These are phyloP conservation scores for Ramaria sp. DNA, from an alignment of 768 basidiomycete genomes.

Conservation along the genomic window DNA sequence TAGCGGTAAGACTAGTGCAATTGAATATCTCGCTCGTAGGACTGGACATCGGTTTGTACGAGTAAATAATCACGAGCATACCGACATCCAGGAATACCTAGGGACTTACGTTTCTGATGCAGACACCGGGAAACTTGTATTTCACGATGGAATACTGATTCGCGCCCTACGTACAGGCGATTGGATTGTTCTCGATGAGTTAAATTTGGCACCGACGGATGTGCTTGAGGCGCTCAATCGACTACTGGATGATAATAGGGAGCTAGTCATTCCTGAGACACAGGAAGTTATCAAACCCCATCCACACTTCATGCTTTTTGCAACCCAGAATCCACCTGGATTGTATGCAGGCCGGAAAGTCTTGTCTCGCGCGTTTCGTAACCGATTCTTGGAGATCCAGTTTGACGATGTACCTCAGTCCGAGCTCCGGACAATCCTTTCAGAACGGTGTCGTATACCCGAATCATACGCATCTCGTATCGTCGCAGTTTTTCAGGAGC, in stretches of 20 bases:
- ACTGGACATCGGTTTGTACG: slow-evolving; percentile 95
- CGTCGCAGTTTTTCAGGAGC: slow-evolving; percentile 82
- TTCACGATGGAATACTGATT: slow-evolving; percentile 89
- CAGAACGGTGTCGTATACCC: slow-evolving; percentile 83
- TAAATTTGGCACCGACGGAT: slow-evolving; percentile 96
- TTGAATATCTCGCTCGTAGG: slow-evolving; percentile 87
- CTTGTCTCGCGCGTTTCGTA: slow-evolving; percentile 90
- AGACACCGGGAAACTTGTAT: slow-evolving; percentile 83
- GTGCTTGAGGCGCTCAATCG: slow-evolving; percentile 96
- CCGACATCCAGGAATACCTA: slow-evolving; percentile 97
- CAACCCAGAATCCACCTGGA: slow-evolving; percentile 96
- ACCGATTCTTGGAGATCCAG: slow-evolving; percentile 95
- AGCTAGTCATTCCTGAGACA: slow-evolving; percentile 90
- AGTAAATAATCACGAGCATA: slow-evolving; percentile 99
- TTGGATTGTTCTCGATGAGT: slow-evolving; percentile 97
- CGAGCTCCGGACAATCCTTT: slow-evolving; percentile 91
- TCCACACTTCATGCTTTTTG: slow-evolving; percentile 94
- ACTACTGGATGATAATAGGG: slow-evolving; percentile 93
- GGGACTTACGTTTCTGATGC: slow-evolving; percentile 95
- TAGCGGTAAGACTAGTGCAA: slow-evolving; percentile 92
- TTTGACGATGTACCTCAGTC: slow-evolving; percentile 93
- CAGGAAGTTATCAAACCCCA: slow-evolving; percentile 91
- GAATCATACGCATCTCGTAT: slow-evolving; percentile 89
- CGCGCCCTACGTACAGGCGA: slow-evolving; percentile 84
- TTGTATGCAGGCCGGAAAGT: slow-evolving; percentile 92